Conservation (phyloP, 2,329 filamentous ascomycete genomes). For the Diaporthe citriasiana region DNA sequence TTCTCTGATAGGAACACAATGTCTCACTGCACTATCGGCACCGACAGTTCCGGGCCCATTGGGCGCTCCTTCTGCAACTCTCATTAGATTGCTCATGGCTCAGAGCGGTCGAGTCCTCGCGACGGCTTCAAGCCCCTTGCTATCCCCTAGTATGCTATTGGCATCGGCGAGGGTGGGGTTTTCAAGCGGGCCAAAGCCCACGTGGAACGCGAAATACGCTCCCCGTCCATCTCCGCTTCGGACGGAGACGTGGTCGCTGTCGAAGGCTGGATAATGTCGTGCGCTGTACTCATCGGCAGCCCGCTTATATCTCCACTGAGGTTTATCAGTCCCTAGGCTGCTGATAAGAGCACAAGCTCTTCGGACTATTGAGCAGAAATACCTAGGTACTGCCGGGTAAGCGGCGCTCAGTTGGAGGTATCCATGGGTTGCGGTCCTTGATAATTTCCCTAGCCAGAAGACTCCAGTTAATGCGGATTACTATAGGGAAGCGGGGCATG, state of each 20-base stretch:
- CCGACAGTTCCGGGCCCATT: not conserved
- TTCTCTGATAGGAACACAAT: not conserved
- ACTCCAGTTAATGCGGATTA: conserved; percentile 8
- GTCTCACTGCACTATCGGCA: not conserved
- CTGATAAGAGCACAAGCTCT: not conserved
- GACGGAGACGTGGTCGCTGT: conserved; percentile 4
- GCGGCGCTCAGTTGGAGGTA: conserved; percentile 2
- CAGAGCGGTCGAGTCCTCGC: conserved; percentile 2
- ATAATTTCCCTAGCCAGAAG: conserved; percentile 3
- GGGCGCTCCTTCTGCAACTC: conserved; percentile 7
- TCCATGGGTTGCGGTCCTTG: conserved; percentile 4
- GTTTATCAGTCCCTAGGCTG: not conserved
- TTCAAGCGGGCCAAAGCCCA: not conserved
- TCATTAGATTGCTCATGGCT: not conserved
- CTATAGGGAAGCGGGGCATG: conserved; percentile 23
- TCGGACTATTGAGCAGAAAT: conserved; percentile 16
- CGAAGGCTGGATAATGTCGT: not conserved
- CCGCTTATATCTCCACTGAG: not conserved
- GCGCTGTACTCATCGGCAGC: not conserved
- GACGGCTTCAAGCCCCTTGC: not conserved
- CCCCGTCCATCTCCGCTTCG: conserved; percentile 15
- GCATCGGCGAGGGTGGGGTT: not conserved
- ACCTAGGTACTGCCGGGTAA: conserved; percentile 14
- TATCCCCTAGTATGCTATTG: not conserved
- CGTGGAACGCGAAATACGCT: conserved; percentile 18